Evolutionary conservation across 495 filamentous ascomycete species (phyloP).

Genomic region (Jackrogersella multiformis): DNA sequence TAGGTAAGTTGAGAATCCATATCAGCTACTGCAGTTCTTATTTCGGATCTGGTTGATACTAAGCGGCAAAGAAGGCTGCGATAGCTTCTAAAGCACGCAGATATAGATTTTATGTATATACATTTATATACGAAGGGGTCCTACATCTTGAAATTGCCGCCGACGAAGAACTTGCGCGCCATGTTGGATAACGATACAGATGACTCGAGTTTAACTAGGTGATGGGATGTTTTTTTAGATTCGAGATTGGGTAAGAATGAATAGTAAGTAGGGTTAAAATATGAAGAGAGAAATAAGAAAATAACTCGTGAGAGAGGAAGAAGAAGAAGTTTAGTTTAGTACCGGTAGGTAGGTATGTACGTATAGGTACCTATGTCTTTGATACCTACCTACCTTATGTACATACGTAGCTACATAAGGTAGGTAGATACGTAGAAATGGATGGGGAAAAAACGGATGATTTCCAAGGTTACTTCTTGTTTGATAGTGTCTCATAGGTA

Average conservation of each 20-base stretch:
- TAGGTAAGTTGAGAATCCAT: constrained; percentile 45
- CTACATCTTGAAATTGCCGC: constrained; percentile 99
- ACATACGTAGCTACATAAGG: too few relatives aligned
- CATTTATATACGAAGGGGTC: constrained; percentile 44
- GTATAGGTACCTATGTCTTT: too few relatives aligned
- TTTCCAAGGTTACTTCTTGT: too few relatives aligned
- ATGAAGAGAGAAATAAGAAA: constrained; percentile 24
- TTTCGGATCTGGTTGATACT: not conserved
- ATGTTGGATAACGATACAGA: constrained; percentile 61
- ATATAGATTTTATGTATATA: not conserved
- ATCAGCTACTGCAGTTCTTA: constrained; percentile 15
- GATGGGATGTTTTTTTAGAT: not conserved
- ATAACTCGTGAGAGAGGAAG: constrained; percentile 27
- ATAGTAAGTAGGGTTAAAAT: constrained; percentile 5
- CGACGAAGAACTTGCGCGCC: constrained; percentile 98
- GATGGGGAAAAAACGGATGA: constrained; percentile 21
- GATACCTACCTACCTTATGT: too few relatives aligned
- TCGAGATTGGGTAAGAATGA: not conserved
- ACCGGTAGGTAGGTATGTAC: too few relatives aligned
- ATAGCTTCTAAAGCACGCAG: not conserved
- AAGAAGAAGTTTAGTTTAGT: constrained; percentile 10
- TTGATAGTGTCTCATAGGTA: constrained; percentile 23
- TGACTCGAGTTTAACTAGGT: not conserved
- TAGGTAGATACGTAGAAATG: too few relatives aligned
- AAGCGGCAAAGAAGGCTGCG: not conserved